phyloP scores from a whole-genome alignment of 441 rosid species.

The Syzygium malaccense region DNA sequence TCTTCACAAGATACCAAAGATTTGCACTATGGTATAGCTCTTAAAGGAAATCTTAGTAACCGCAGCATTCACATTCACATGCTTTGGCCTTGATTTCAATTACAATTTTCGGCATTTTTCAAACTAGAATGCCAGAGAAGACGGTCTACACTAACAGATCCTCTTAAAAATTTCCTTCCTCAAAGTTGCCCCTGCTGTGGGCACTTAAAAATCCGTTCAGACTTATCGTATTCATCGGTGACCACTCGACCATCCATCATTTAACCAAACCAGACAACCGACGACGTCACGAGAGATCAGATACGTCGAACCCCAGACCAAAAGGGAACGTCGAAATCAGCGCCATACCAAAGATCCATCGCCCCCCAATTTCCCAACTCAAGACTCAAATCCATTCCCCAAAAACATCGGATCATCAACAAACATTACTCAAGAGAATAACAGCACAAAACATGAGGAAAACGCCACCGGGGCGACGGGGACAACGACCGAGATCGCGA shows the following conservation, averaged over 20 bases:
- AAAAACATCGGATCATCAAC: background rate
- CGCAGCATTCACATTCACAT: background rate
- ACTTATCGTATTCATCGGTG: background rate
- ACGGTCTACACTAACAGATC: background rate
- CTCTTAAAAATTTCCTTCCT: background rate
- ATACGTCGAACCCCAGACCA: background rate
- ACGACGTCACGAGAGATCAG: background rate
- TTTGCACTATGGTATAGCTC: background rate
- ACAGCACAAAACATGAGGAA: background rate
- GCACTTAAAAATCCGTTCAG: background rate
- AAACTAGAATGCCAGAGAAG: background rate
- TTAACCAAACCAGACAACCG: background rate
- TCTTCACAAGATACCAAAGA: background rate
- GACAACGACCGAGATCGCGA: background rate
- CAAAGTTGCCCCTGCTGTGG: background rate
- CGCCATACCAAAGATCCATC: background rate
- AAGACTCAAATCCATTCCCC: background rate
- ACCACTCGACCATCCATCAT: background rate
- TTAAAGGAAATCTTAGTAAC: background rate
- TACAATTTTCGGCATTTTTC: background rate
- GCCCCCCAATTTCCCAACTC: background rate
- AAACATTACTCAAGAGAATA: background rate
- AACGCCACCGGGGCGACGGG: background rate
- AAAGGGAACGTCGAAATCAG: background rate
- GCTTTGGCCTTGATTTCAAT: background rate